Evolutionary conservation across 2,329 filamentous ascomycete species (phyloP).

Genomic region (Sporothrix brunneoviolacea): DNA sequence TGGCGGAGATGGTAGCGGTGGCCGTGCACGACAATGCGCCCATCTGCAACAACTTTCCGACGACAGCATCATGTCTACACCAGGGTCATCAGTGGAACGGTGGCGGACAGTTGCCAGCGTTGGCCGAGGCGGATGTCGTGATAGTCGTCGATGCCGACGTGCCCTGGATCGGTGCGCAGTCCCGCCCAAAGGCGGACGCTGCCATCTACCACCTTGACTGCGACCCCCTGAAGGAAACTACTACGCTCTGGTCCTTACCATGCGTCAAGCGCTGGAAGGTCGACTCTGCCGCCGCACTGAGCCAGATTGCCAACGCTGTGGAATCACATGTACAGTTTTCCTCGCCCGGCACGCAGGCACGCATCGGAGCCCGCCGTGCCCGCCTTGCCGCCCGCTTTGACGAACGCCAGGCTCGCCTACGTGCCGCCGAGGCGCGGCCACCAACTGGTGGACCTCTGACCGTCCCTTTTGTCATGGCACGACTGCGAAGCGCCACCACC

Average conservation of each 20-base stretch:
- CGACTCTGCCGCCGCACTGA: neutral
- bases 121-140: neutral
- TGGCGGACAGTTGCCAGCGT: neutral
- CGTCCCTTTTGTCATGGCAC: neutral
- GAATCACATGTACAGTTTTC: neutral
- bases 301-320: neutral
- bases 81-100: constrained; percentile 2
- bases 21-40: neutral
- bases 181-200: neutral
- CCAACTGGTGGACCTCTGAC: neutral
- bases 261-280: neutral
- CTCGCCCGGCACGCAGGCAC: neutral
- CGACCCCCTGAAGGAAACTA: neutral
- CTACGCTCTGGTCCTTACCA: neutral
- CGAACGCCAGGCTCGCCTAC: neutral
- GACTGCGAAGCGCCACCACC: neutral
- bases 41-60: constrained; percentile 5
- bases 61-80: neutral
- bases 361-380: neutral
- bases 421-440: neutral
- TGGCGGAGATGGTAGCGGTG: neutral
- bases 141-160: neutral
- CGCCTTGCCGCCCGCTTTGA: neutral
- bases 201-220: neutral
- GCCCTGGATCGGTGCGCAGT: neutral